Conservation (phyloP, 306 rosid species). For the Rubus parviflorus region DNA sequence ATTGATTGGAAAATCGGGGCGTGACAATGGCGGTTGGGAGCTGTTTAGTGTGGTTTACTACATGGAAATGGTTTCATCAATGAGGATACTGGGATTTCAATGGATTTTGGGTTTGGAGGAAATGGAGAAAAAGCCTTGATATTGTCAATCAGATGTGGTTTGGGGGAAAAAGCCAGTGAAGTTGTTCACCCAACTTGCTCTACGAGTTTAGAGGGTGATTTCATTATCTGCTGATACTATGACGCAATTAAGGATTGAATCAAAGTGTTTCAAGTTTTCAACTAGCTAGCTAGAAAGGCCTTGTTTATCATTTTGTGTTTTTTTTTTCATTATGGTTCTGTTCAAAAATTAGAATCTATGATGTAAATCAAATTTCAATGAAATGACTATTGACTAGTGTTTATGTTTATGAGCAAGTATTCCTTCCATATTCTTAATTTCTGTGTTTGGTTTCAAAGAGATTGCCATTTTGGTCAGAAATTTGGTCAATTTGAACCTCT, state of each 20-base stretch:
- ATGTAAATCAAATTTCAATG: conserved; percentile 24
- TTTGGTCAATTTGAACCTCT: conserved; percentile 12
- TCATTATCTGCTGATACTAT: conserved; percentile 36
- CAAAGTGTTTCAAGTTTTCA: conserved; percentile 14
- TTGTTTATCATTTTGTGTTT: background rate
- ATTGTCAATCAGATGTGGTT: conserved; percentile 30
- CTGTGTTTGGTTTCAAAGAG: conserved; percentile 8
- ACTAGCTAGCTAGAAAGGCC: conserved; percentile 7
- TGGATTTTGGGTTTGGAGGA: conserved; percentile 61
- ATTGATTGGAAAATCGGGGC: too few relatives aligned
- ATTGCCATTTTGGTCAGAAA: conserved; percentile 30
- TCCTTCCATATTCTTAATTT: background rate
- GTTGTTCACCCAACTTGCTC: conserved; percentile 31
- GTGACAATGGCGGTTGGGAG: too few relatives aligned
- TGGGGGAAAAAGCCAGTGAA: conserved; percentile 36
- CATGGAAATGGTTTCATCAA: conserved; percentile 24
- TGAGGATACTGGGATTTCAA: conserved; percentile 32
- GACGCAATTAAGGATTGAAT: conserved; percentile 27
- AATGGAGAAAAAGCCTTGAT: conserved; percentile 53
- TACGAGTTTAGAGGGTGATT: conserved; percentile 42
- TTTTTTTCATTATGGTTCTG: background rate
- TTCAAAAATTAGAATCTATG: background rate
- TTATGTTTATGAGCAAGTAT: background rate
- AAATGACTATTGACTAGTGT: background rate
- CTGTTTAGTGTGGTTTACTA: conserved; percentile 19